phyloP scores from a whole-genome alignment of 2,329 filamentous ascomycete species.

The Neonectria faginata region DNA sequence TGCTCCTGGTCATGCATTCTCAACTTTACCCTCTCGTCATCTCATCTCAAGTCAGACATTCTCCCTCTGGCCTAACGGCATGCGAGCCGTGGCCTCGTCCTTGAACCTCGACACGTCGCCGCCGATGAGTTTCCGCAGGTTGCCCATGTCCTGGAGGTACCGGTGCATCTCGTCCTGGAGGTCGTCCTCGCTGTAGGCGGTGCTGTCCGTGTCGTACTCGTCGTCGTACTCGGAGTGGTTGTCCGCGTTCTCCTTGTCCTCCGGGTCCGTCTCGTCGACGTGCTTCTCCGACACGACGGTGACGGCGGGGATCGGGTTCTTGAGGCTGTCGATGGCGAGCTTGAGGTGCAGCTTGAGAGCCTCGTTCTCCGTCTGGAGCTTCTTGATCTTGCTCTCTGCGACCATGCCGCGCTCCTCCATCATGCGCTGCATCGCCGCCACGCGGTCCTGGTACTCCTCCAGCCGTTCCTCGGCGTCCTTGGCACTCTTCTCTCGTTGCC shows the following conservation, averaged over 20 bases:
- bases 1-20: slow-evolving; percentile 43
- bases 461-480: slow-evolving; percentile 84
- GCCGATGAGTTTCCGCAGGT: slow-evolving; percentile 70
- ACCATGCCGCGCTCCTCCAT: slow-evolving; percentile 96
- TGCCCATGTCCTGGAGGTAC: slow-evolving; percentile 85
- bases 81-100: slow-evolving; percentile 70
- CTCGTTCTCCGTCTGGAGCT: slow-evolving; percentile 90
- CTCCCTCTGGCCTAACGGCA: slow-evolving; percentile 59
- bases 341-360: slow-evolving; percentile 88
- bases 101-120: slow-evolving; percentile 79
- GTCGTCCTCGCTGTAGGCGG: slow-evolving; percentile 66
- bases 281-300: slow-evolving; percentile 49
- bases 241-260: slow-evolving; percentile 55
- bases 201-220: slow-evolving; percentile 62
- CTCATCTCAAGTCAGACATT: slow-evolving; percentile 50
- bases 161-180: slow-evolving; percentile 89
- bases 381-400: slow-evolving; percentile 92
- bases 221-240: slow-evolving; percentile 72
- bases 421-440: slow-evolving; percentile 88
- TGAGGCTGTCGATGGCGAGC: slow-evolving; percentile 85
- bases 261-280: slow-evolving; percentile 43
- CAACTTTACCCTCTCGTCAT: slow-evolving; percentile 3
- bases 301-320: slow-evolving; percentile 85
- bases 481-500: slow-evolving; percentile 79
- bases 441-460: slow-evolving; percentile 94